Base-by-base conservation (phyloP, 2,329 filamentous ascomycete genomes). In the Thermoascus crustaceus region DNA sequence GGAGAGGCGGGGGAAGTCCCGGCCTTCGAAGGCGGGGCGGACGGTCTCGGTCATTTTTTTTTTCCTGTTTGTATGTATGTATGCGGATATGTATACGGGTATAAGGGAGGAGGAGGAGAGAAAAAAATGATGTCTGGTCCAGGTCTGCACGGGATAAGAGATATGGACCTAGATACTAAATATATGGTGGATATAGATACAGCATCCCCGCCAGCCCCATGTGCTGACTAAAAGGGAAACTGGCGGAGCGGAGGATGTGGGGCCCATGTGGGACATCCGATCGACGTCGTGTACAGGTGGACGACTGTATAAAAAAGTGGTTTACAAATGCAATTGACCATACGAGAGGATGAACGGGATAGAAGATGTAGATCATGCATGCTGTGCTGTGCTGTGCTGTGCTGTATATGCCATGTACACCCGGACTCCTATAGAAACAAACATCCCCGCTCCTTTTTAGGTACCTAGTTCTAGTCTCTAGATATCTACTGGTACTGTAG, bases 1-100 rank as follows among this genome's bases (percentile, higher is more conserved):
- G 27, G 66, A 68, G 32, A 75, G 53, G 13, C 60, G 49, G 1
- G 68, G 68, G 7, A 55, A 47, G 9, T 51, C 42, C 4, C 56
- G 58, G 43, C 52, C 54, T 6, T 46, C 33, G 37, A 64, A 65
- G 17, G 60, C 61, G 8, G 56, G 51, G n/a, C 54, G 54, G 31
- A 63, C 42, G 14, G 49, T 63, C 45, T 62, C 57, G 22, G 45
- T n/a, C 52, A 53, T 56, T 11, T 8, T 21, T 5, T 17, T 2
- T n/a, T n/a, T 32, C 27, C 17, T 4, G 16, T 8, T 29, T 16
- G 16, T 9, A 8, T 17, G 17, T 33, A 5, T 4, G 10, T 14
- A 13, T 23, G 8, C 13, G 14, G 18, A n/a, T 8, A 2, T 10
- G 23, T 20, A 27, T 11, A 19, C 17, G 26, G 7, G 9, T 14